Percentiles rank a stretch among this genome's conserved stretches.
phyloP scores from a whole-genome alignment of 371 early-diverging fungal genomes.

The Syncephalastrum monosporum region DNA sequence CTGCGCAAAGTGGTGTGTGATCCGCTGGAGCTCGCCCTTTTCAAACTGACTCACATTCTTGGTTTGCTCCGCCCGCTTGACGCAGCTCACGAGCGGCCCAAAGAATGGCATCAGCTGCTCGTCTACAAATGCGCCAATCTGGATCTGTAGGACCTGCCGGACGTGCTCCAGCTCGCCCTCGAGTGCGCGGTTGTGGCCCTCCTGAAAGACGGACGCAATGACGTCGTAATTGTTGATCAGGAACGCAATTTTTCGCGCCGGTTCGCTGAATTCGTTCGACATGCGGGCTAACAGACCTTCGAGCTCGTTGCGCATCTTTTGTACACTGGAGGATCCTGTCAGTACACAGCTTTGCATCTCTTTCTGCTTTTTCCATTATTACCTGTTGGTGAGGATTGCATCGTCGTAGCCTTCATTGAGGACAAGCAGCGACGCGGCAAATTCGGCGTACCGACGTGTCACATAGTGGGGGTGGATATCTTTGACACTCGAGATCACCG shows the following conservation, averaged over 20 bases:
- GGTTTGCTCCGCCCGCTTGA: constrained; percentile 64
- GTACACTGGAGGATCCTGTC: constrained; percentile 49
- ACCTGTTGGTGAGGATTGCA: constrained; percentile 75
- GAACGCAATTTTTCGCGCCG: constrained; percentile 70
- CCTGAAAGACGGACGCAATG: constrained; percentile 76
- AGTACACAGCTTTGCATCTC: not conserved
- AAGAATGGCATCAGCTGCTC: constrained; percentile 81
- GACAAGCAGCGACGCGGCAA: constrained; percentile 81
- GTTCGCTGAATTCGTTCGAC: constrained; percentile 71
- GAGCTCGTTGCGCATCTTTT: constrained; percentile 76
- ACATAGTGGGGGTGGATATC: constrained; percentile 87
- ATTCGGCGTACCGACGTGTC: constrained; percentile 85
- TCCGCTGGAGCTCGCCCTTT: constrained; percentile 52
- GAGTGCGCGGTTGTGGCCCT: constrained; percentile 60
- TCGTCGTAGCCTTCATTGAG: constrained; percentile 87
- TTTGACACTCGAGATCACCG: constrained; percentile 55
- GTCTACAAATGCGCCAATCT: constrained; percentile 83
- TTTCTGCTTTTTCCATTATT: constrained; percentile 3
- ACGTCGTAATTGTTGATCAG: constrained; percentile 92
- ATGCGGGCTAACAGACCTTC: constrained; percentile 69
- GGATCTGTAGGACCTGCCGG: constrained; percentile 61
- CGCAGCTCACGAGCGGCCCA: constrained; percentile 74
- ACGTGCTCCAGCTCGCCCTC: constrained; percentile 78
- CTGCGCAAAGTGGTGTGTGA: constrained; percentile 73
- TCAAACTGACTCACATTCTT: constrained; percentile 18